Evolutionary conservation across 257 asterid genomes (phyloP).

Genomic region (Misopates orontium): DNA sequence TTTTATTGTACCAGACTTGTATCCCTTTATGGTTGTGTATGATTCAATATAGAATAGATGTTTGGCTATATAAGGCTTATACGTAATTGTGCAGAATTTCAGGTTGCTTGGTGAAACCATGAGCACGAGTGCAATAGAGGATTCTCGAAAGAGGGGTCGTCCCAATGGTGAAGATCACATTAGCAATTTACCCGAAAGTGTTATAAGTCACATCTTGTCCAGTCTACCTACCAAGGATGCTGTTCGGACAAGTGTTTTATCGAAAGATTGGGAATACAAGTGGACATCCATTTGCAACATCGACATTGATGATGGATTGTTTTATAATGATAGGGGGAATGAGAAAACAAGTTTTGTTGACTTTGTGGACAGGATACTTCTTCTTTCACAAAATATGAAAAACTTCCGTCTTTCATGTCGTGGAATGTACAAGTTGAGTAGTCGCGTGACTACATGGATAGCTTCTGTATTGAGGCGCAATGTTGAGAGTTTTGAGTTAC

Average conservation of each 20-base stretch:
- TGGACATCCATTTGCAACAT: background rate
- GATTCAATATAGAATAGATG: too few species aligned
- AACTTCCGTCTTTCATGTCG: background rate
- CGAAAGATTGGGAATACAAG: too few species aligned
- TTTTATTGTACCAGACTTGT: too few species aligned
- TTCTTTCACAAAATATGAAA: background rate
- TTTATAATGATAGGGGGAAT: too few species aligned
- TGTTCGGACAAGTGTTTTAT: background rate
- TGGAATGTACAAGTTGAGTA: background rate
- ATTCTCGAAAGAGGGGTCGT: background rate
- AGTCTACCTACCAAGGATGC: background rate
- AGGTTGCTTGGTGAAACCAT: background rate
- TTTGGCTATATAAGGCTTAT: too few species aligned
- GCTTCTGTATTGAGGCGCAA: background rate
- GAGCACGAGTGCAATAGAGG: background rate
- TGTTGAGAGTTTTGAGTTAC: background rate
- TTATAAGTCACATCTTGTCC: background rate
- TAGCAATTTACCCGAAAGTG: background rate
- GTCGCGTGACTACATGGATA: constrained; percentile 10
- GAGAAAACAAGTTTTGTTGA: background rate
- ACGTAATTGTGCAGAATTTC: background rate
- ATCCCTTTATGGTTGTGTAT: too few species aligned
- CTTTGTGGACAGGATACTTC: background rate
- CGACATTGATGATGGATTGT: background rate
- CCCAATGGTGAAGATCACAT: background rate